Conservation (phyloP, 495 filamentous ascomycete genomes). For the Thermochaetoides thermophila region DNA sequence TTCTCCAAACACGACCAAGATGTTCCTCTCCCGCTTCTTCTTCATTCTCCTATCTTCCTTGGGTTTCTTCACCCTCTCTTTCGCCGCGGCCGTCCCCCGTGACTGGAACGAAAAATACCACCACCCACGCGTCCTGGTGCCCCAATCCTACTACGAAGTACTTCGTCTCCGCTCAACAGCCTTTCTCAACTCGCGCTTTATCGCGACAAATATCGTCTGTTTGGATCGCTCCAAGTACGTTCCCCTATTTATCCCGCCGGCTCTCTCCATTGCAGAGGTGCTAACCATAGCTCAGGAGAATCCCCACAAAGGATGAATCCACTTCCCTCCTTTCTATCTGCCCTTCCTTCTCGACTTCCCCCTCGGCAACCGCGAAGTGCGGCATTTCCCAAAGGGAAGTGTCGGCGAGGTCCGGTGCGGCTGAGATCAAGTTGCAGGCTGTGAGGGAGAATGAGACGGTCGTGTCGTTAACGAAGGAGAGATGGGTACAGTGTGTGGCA, state of each 20-base stretch:
- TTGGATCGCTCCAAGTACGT: neutral
- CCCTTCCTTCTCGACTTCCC: conserved; percentile 26
- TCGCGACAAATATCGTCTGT: too few species aligned
- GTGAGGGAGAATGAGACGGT: too few species aligned
- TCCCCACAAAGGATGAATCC: conserved; percentile 39
- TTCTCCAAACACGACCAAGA: neutral
- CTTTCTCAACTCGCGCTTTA: conserved; percentile 20
- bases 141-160: conserved; percentile 21
- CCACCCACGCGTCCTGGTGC: conserved; percentile 13
- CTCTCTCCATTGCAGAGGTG: neutral
- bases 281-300: conserved; percentile 30
- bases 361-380: conserved; percentile 25
- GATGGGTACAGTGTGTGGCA: conserved; percentile 37
- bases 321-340: conserved; percentile 40
- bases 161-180: conserved; percentile 20
- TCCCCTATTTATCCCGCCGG: neutral
- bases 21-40: conserved; percentile 8
- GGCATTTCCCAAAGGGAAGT: conserved; percentile 23
- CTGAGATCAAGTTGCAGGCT: conserved; percentile 30
- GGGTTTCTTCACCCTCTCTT: conserved; percentile 5
- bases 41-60: conserved; percentile 6
- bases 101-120: conserved; percentile 11
- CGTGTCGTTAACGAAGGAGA: conserved; percentile 34
- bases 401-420: conserved; percentile 28
- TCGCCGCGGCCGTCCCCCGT: conserved; percentile 4